phyloP scores from a whole-genome alignment of 129 eudicot genomes.

The Ambrosia artemisiifolia region DNA sequence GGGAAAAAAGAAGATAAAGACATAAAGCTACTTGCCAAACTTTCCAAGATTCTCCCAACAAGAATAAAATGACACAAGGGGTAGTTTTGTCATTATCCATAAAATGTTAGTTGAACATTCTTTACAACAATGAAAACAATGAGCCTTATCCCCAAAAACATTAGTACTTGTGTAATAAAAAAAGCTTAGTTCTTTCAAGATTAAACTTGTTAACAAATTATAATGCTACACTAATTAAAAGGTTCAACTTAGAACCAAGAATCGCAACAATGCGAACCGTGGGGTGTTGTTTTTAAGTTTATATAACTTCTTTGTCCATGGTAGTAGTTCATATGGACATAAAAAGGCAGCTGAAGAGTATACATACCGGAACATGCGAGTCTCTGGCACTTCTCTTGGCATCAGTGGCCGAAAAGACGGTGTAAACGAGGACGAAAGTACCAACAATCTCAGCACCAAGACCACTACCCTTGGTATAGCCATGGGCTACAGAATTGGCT shows the following conservation, averaged over 20 bases:
- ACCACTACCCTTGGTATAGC: slow-evolving; percentile 85
- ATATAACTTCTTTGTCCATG: not conserved
- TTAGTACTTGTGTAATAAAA: not conserved
- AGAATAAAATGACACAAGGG: slow-evolving; percentile 12
- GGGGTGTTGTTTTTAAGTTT: not conserved
- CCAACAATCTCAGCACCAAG: slow-evolving; percentile 85
- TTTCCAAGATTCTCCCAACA: slow-evolving; percentile 26
- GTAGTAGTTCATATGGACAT: not conserved
- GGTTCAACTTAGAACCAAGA: not conserved
- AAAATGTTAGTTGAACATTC: not conserved
- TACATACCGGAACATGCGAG: slow-evolving; percentile 87
- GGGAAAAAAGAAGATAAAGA: slow-evolving; percentile 21
- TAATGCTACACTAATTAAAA: not conserved
- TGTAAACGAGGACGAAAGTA: slow-evolving; percentile 79
- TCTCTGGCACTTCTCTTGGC: slow-evolving; percentile 96
- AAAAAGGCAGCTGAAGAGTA: slow-evolving; percentile 8
- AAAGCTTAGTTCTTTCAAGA: slow-evolving; percentile 14
- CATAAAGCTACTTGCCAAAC: slow-evolving; percentile 32
- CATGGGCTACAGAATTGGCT: slow-evolving; percentile 69
- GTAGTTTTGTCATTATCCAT: slow-evolving; percentile 21
- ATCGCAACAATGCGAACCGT: no score
- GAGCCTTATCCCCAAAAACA: slow-evolving; percentile 16
- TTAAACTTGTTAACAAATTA: not conserved
- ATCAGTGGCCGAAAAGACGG: slow-evolving; percentile 90
- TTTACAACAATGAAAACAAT: slow-evolving; percentile 15